A percentile compares a stretch with the other conserved stretches of the same genome.
Conservation (phyloP, 2,329 filamentous ascomycete genomes). For the Apiospora aurea region DNA sequence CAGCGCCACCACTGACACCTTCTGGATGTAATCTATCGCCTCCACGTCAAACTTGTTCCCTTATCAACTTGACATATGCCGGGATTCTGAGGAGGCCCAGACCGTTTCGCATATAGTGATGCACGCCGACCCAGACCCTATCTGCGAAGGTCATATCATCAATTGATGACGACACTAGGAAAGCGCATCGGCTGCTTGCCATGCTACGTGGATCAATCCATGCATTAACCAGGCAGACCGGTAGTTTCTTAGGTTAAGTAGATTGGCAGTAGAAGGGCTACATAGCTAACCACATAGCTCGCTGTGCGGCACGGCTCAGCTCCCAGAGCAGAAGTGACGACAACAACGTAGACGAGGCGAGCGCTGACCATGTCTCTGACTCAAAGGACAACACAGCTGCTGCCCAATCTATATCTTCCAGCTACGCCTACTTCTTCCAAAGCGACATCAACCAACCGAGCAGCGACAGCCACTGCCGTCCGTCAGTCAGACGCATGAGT, state of each 20-base stretch:
- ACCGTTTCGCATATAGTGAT: not conserved
- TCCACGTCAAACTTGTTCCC: not conserved
- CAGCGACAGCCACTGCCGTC: not conserved
- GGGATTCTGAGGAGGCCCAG: not conserved
- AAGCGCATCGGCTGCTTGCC: not conserved
- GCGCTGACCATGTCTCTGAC: not conserved
- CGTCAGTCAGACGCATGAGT: not conserved
- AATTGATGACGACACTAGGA: not conserved
- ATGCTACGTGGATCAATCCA: conserved; percentile 20
- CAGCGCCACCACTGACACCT: not conserved
- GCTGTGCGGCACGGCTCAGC: conserved; percentile 4
- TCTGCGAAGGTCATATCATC: not conserved
- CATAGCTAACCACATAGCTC: not conserved
- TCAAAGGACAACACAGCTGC: conserved; percentile 4
- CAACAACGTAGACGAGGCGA: conserved; percentile 1
- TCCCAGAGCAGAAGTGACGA: not conserved
- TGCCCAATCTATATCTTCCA: not conserved
- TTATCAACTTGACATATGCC: not conserved
- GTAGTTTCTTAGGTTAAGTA: not conserved
- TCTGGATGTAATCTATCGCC: not conserved
- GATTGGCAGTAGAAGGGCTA: not conserved
- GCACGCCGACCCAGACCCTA: not conserved
- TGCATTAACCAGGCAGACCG: not conserved
- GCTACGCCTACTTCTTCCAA: not conserved
- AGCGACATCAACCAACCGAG: not conserved